These are phyloP conservation scores for Alternaria postmessia DNA, from an alignment of 2,329 filamentous ascomycete species.

Conservation along the genomic window DNA sequence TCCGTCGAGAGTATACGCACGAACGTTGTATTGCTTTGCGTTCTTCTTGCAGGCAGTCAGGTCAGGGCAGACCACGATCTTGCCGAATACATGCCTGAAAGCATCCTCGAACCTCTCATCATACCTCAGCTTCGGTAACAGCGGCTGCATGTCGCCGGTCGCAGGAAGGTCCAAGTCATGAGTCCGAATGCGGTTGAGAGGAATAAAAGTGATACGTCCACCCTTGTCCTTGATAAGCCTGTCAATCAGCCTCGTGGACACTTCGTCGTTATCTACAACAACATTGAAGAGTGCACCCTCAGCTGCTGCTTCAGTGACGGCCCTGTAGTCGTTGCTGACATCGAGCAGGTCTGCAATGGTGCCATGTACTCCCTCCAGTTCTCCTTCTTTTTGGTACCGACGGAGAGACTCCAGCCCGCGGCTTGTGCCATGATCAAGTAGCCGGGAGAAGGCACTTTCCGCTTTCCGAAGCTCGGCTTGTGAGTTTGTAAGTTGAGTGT, in stretches of 20 bases:
- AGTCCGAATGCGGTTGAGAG: constrained; percentile 80
- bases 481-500: constrained; percentile 77
- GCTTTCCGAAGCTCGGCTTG: constrained; percentile 79
- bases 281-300: constrained; percentile 95
- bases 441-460: constrained; percentile 78
- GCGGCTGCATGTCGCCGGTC: constrained; percentile 84
- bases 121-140: constrained; percentile 85
- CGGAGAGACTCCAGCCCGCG: constrained; percentile 87
- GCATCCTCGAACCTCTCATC: constrained; percentile 81
- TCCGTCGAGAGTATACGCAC: constrained; percentile 92
- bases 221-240: constrained; percentile 79
- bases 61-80: constrained; percentile 92
- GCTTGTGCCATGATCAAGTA: constrained; percentile 89
- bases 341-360: constrained; percentile 92
- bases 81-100: constrained; percentile 94
- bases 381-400: constrained; percentile 78
- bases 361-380: constrained; percentile 87
- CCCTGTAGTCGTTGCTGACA: constrained; percentile 82
- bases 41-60: constrained; percentile 88
- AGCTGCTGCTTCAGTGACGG: constrained; percentile 91
- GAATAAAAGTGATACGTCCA: constrained; percentile 93
- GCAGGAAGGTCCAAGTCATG: constrained; percentile 79
- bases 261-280: constrained; percentile 90
- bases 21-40: constrained; percentile 87
- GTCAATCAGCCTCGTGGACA: constrained; percentile 82